Conservation (phyloP, 2,329 filamentous ascomycete species). For the Fusarium luffae region DNA sequence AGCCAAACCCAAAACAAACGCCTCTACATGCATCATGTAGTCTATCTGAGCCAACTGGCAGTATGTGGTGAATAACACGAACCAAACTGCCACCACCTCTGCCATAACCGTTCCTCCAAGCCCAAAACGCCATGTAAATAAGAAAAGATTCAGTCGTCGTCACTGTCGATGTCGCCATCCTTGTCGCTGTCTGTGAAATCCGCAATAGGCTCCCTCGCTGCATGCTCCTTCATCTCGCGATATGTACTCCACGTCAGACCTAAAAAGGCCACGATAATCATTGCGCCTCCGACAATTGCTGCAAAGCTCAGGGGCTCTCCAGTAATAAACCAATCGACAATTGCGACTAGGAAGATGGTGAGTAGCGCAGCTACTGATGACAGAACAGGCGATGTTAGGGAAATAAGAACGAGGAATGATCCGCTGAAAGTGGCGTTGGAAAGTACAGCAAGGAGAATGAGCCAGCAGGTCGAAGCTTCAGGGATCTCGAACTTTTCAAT, state of each 20-base stretch:
- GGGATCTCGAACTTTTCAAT: slow-evolving; percentile 88
- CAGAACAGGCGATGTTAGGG: slow-evolving; percentile 89
- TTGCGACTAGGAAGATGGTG: slow-evolving; percentile 95
- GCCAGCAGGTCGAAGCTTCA: slow-evolving; percentile 78
- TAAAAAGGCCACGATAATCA: slow-evolving; percentile 91
- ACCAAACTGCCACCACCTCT: background rate
- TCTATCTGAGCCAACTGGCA: background rate
- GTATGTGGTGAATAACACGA: background rate
- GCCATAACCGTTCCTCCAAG: background rate
- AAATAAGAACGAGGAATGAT: slow-evolving; percentile 92
- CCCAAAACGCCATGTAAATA: slow-evolving; percentile 14
- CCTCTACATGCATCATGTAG: slow-evolving; percentile 29
- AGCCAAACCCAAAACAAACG: slow-evolving; percentile 27
- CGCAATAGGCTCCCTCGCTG: slow-evolving; percentile 65
- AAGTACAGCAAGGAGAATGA: slow-evolving; percentile 82
- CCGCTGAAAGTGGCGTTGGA: slow-evolving; percentile 94
- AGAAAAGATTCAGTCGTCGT: slow-evolving; percentile 37
- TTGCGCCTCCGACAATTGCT: slow-evolving; percentile 81
- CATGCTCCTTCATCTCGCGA: slow-evolving; percentile 89
- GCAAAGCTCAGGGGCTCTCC: slow-evolving; percentile 79
- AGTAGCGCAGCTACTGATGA: slow-evolving; percentile 92
- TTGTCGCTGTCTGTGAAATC: slow-evolving; percentile 62
- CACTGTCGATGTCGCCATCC: slow-evolving; percentile 55
- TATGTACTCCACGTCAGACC: slow-evolving; percentile 92
- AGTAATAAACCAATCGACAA: slow-evolving; percentile 89